phyloP scores from a whole-genome alignment of 2,329 filamentous ascomycete genomes.

The Paradendryphiella salina region DNA sequence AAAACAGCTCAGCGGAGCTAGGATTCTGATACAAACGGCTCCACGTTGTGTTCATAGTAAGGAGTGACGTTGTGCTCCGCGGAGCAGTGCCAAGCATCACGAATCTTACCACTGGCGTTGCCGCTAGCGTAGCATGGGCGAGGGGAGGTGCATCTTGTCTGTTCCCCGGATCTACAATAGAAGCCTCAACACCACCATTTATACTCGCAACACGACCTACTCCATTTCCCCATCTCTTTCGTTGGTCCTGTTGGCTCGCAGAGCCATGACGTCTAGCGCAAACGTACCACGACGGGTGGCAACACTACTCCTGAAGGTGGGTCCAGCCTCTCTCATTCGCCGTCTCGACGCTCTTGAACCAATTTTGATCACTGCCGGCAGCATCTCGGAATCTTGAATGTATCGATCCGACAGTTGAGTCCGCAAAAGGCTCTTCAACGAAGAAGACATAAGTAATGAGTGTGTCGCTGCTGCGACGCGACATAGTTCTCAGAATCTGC shows the following conservation, averaged over 20 bases:
- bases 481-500: constrained; percentile 3
- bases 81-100: constrained; percentile 14
- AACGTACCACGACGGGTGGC: constrained; percentile 12
- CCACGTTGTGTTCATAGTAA: neutral
- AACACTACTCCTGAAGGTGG: constrained; percentile 16
- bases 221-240: neutral
- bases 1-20: neutral
- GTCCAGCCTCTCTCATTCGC: constrained; percentile 30
- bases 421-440: constrained; percentile 44
- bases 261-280: constrained; percentile 22
- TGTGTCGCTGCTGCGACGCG: constrained; percentile 20
- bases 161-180: constrained; percentile 10
- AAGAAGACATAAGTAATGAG: constrained; percentile 34
- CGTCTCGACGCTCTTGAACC: constrained; percentile 18
- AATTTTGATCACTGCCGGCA: constrained; percentile 26
- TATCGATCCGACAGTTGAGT: constrained; percentile 23
- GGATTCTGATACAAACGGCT: neutral
- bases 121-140: constrained; percentile 12
- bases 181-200: constrained; percentile 11
- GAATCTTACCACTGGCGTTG: constrained; percentile 13
- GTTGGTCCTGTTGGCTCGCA: constrained; percentile 1
- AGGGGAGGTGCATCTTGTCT: constrained; percentile 6
- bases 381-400: constrained; percentile 30
- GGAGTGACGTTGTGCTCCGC: constrained; percentile 13
- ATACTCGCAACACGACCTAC: neutral